Evolutionary conservation across 2,329 filamentous ascomycete genomes (phyloP), one percentile per base, ranked within the genome.

Genomic region (Ophiostoma fasciatum): DNA sequence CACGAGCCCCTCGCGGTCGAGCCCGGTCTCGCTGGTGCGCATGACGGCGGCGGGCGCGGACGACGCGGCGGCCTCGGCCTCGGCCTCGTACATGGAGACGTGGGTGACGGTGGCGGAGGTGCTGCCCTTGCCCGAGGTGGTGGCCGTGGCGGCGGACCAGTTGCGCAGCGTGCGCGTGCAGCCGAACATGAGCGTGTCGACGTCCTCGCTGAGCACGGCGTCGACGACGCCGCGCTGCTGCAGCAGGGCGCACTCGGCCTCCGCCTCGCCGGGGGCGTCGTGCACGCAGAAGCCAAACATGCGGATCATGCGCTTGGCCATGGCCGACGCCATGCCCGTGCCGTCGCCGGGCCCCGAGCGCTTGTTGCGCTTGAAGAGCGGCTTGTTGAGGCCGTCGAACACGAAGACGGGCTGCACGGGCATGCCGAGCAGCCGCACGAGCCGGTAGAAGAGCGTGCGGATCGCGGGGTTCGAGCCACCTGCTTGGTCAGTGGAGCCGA

Each of bases 121-220:
- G 1, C 85, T 82, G 0, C 65, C 62, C 42, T 79, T 81, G 47
- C 65, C 71, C 1, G 64, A 61, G 14, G 63, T 67, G 46, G 64
- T 71, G 1, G 65, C 61, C n/a, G 62, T 67, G 30, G 25, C 36
- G 51, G 81, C 69, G 0, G 82, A 82, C 77, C 83, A 94, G 48
- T 84, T 88, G 34, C 84, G 71, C 28, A 94, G 59, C 0, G 81
- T 88, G 26, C 74, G 59, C 0, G 71, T 76, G 44, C 84, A 90
- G 2, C 90, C 90, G 59, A 96, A 96, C 88, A 96, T 96, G 49
- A 96, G 71, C 2, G 88, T 90, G 53, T 98, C 90, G 29, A 94
- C 85, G 62, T 98, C 90, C 54, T 98, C 87, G 54, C 83, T 94
- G 48, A 98, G 64, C 2, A 96, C 90, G 0, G 83, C 88, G 55